Evolutionary conservation across 108 stramenopile species (phyloP), one percentile per base, ranked within the genome.

Genomic region (Pseudonitzschia delicatissima): DNA sequence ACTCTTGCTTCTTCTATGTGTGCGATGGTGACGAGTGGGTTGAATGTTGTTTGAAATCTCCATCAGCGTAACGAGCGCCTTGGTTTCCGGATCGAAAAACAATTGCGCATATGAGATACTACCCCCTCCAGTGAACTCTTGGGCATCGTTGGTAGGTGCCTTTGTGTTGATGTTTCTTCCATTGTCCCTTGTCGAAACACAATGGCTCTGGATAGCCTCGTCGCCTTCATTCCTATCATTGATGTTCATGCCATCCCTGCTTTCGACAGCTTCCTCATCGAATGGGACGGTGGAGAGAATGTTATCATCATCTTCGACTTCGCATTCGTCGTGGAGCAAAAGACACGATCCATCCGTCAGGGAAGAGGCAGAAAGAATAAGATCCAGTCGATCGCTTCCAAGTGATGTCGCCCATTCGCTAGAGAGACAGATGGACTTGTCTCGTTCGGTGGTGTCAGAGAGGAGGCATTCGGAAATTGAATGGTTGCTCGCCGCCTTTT

Each of bases 61-160:
- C 70, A 71, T 71, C 31, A 71, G 23, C 5, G 70, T 64, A 13
- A 71, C 70, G 20, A 71, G 53, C 25, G 36, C n/a, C 23, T 71
- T 53, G 31, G 48, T 63, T 57, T 71, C 62, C 17, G 70, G 70
- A 44, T 71, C 70, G 57, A 71, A 71, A 37, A 62, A 71, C n/a
- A 71, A 34, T 28, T 71, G 70, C 3, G 70, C 70, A 55, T 71
- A 64, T 11, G 62, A 50, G n/a, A 64, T 28, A 8, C 11, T 33
- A 29, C 27, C 53, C 31, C 53, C 11, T 0, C n/a, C 8, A 31
- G 53, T 31, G 9, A 29, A 51, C 5, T 23, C 27, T 28, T 25
- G 29, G 53, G 53, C 31, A 12, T 5, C 29, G 6, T 12, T 33
- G 9, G 9, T 48, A 2, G 13, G 20, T 55, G 28, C 31, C n/a